Evolutionary conservation across 169 alveolate species (phyloP).

Genomic region (Babesia sp.): DNA sequence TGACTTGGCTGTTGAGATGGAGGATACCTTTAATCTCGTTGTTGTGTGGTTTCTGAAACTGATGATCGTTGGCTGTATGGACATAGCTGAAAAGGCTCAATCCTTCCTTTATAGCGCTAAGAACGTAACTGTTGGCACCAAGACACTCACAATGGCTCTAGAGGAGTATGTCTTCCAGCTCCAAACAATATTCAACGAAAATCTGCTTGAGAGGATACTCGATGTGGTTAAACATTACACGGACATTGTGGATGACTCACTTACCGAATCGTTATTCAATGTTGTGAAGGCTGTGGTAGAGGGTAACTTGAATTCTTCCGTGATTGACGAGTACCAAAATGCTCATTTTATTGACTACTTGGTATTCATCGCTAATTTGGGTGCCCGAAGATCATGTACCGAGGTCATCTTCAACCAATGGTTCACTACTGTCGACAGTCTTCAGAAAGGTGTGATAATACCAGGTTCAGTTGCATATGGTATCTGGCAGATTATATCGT

Average conservation of each 20-base stretch:
- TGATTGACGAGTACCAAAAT: constrained; percentile 35
- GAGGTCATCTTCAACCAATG: constrained; percentile 46
- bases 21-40: constrained; percentile 9
- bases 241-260: constrained; percentile 16
- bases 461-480: constrained; percentile 52
- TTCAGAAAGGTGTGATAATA: constrained; percentile 21
- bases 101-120: constrained; percentile 4
- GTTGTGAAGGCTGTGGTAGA: constrained; percentile 42
- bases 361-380: constrained; percentile 25
- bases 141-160: constrained; percentile 42
- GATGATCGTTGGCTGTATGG: constrained; percentile 17
- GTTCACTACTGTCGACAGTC: constrained; percentile 28
- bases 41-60: constrained; percentile 30
- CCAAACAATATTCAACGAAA: constrained; percentile 49
- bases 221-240: constrained; percentile 5
- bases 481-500: constrained; percentile 36
- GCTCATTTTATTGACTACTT: constrained; percentile 43
- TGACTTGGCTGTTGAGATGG: constrained; percentile 14
- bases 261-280: constrained; percentile 32
- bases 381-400: constrained; percentile 31
- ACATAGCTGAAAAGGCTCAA: constrained; percentile 11
- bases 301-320: constrained; percentile 28
- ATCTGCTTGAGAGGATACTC: constrained; percentile 30
- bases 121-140: constrained; percentile 18
- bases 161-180: constrained; percentile 55